Base-by-base conservation (phyloP, 73 alveolate species). In the Symbiodinium pilosum region DNA sequence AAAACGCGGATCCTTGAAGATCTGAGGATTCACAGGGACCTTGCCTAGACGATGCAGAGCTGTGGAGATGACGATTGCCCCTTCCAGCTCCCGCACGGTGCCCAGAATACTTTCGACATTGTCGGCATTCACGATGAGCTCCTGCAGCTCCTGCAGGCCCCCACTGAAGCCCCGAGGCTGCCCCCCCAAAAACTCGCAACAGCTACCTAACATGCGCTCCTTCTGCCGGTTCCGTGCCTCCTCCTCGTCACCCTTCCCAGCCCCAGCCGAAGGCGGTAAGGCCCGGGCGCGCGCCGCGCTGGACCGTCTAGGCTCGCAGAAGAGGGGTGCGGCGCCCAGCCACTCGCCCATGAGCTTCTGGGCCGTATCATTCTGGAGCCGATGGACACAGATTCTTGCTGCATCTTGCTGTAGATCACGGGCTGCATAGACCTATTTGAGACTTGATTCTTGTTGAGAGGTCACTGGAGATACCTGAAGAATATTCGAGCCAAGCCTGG, bases 71-170 rank as follows among this genome's bases (percentile, higher is more conserved):
- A 81, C 98, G 47, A 93, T 93, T 83, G 98, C 98, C 7, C 98
- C 98, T 34, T 93, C 98, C 43, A 93, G 47, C 64, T 93, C 98
- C 30, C 98, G 91, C 32, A 93, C 98, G 16, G 92, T 81, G 42
- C 93, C 64, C 21, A 93, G 69, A 34, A 93, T 93, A 43, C 84
- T 44, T 85, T 93, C 98, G 7, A 73, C 98, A n/a, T 75, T 75
- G 36, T 92, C 98, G 20, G 98, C 98, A 20, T 30, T 26, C 42
- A 92, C 91, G 56, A 92, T 92, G 91, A 92, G 54, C 52, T 92
- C 98, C 68, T 92, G 98, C 81, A 92, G 52, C 87, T 92, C 98
- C n/a, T n/a, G n/a, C n/a, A n/a, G n/a, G n/a, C n/a, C n/a, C n/a
- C n/a, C n/a, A n/a, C n/a, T n/a, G n/a, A n/a, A n/a, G n/a, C n/a